A percentile compares a stretch with the other conserved stretches of the same genome.
phyloP scores from a whole-genome alignment of 2,329 filamentous ascomycete genomes.

The Colletotrichum karsti region DNA sequence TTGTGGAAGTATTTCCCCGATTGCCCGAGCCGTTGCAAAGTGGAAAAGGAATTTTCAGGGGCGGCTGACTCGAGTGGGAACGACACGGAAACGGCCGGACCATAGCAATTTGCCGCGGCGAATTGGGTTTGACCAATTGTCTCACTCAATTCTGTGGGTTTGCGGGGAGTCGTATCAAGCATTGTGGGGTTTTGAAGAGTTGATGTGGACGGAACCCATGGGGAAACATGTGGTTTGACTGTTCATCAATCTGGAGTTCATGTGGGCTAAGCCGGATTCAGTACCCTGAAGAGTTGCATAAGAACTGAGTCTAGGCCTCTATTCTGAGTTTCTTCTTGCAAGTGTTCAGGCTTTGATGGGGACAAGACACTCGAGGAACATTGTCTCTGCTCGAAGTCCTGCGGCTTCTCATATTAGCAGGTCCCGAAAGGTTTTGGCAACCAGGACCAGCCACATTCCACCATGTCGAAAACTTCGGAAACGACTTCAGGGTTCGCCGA shows the following conservation, averaged over 20 bases:
- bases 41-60: not conserved
- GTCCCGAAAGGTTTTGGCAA: too few species aligned
- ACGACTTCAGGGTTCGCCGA: not conserved
- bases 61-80: slow-evolving; percentile 2
- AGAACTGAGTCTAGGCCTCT: fast-evolving
- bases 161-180: not conserved
- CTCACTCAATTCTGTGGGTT: not conserved
- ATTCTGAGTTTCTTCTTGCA: fast-evolving
- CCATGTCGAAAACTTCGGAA: not conserved
- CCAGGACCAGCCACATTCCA: not conserved
- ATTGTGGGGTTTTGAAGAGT: not conserved
- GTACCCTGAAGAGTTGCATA: fast-evolving
- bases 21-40: not conserved
- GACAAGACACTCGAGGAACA: too few species aligned
- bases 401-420: not conserved
- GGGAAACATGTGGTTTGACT: slow-evolving; percentile 7
- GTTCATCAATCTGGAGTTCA: not conserved
- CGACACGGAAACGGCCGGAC: not conserved
- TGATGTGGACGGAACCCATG: too few species aligned
- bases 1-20: slow-evolving; percentile 7
- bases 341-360: too few species aligned
- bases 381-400: too few species aligned
- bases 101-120: not conserved
- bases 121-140: not conserved
- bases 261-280: fast-evolving